Evolutionary conservation across 1,284 basidiomycete genomes (phyloP).

Genomic region (Moesziomyces parantarcticus): DNA sequence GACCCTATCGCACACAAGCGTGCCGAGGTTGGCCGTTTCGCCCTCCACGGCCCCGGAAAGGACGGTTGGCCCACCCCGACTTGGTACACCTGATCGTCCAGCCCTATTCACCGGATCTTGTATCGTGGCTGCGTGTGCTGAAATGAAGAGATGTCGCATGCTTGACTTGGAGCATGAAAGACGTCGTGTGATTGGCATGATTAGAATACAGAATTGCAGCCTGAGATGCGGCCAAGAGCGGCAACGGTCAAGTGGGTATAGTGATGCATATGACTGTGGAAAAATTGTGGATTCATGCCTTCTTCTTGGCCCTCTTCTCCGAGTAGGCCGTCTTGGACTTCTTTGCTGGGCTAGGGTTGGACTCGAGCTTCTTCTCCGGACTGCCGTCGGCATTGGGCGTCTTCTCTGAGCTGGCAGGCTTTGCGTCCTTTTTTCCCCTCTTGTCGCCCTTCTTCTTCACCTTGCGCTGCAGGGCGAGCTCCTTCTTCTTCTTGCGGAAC

Average conservation of each 20-base stretch:
- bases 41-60: constrained; percentile 56
- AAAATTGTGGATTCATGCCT: not conserved
- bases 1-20: constrained; percentile 67
- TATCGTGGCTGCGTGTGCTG: not conserved
- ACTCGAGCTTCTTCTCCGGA: not conserved
- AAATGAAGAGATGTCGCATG: not conserved
- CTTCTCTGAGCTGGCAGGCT: not conserved
- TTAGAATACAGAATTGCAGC: constrained; percentile 1
- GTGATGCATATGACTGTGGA: not conserved
- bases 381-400: not conserved
- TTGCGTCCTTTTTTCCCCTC: constrained; percentile 1
- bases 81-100: constrained; percentile 49
- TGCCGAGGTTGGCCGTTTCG: constrained; percentile 62
- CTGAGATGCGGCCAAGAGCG: not conserved
- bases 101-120: no score
- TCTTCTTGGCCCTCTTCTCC: not conserved
- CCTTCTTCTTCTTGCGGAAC: constrained; percentile 33
- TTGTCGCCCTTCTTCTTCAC: constrained; percentile 7
- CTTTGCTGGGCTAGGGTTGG: not conserved
- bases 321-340: not conserved
- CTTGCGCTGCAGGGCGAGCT: constrained; percentile 23
- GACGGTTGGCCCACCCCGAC: constrained; percentile 61
- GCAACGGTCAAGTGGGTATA: not conserved
- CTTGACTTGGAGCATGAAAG: not conserved
- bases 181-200: not conserved